Evolutionary conservation across 2,329 filamentous ascomycete species (phyloP), one percentile per base, ranked within the genome.

Genomic region (Cladophialophora chaetospira): DNA sequence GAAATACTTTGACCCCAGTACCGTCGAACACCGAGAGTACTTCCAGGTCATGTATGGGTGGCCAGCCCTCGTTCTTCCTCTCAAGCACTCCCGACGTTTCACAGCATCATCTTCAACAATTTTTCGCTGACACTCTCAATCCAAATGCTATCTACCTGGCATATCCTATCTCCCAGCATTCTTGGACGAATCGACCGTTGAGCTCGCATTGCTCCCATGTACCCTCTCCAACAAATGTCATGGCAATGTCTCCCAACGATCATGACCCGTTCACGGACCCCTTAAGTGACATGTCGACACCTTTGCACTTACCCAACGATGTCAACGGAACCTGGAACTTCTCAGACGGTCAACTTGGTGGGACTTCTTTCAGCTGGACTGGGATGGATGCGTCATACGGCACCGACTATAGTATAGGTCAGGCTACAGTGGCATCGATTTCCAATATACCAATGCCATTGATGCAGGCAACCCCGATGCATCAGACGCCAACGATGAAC

Each of bases 41-140:
- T 35, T 49, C 60, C 28, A 55, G 44, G n/a, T 63, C 62, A 4
- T 66, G 64, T 43, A 66, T 63, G 61, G 64, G 64, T 17, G 64
- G 64, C 19, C 58, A 56, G 15, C 58, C 62, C 26, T 52, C 56
- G 3, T 65, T 63, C 42, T 62, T 62, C 43, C 55, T 64, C 19
- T 62, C 60, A 5, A 56, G 44, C 21, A 62, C 60, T 8, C 57
- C 60, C 36, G 53, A 40, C 19, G 51, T 62, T 8, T 62, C 57
- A 21, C 59, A 58, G 45, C 54, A 60, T 29, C 53, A 62, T 36
- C 43, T 64, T n/a, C 50, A 61, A 36, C 53, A 60, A 25, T 60
- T 62, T 33, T 63, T 63, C 40, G 43, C 58, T 10, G 44, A 61
- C 3, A 47, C 40, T 5, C 26, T 49, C 11, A 55, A 62, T 21